Evolutionary conservation across 1,139 yeast genomes (phyloP), one percentile per base, ranked within the genome.

Genomic region (Yamadazyma conglobata): DNA sequence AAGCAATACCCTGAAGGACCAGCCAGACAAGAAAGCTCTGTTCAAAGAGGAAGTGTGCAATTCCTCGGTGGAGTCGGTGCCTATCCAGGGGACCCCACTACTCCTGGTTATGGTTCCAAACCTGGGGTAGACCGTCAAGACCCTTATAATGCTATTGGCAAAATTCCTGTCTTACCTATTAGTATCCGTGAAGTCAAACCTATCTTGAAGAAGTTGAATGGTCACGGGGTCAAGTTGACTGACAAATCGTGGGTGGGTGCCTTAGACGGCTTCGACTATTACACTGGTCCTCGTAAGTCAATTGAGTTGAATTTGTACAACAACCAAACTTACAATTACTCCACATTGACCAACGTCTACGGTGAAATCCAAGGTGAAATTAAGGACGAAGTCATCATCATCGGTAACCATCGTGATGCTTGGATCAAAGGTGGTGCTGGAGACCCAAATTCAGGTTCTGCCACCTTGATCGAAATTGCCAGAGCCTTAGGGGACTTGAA

Each of bases 81-180:
- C 10, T 54, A 69, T 25, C 95, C 95, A 1, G 96, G 96, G 29
- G 96, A 88, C 50, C 96, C 96, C 24, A 78, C 94, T 3, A 82
- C 94, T 3, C 94, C 94, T 13, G 91, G 91, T 1, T 79, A 77
- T 46, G 79, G 93, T 4, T 78, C 87, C 24, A 79, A 75, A 38
- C 69, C 75, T 3, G 79, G 67, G 14, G 68, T 49, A n/a, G 62
- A 56, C 23, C 59, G 73, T 33, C 38, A 56, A 33, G 72, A 65
- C 30, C 74, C 74, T 1, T 56, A 64, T 38, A 39, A 37, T 13
- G 58, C 66, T 24, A 68, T 63, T 35, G 70, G 70, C 2, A 55
- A 46, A 34, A 82, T 68, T 25, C 74, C 74, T 3, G 73, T 54
- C 4, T 62, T 68, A 33, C 73, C 74, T 5, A 63, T 68, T 27